These are phyloP conservation scores for Oxytropis ochrocephala DNA, from an alignment of 306 rosid species.

Conservation along the genomic window DNA sequence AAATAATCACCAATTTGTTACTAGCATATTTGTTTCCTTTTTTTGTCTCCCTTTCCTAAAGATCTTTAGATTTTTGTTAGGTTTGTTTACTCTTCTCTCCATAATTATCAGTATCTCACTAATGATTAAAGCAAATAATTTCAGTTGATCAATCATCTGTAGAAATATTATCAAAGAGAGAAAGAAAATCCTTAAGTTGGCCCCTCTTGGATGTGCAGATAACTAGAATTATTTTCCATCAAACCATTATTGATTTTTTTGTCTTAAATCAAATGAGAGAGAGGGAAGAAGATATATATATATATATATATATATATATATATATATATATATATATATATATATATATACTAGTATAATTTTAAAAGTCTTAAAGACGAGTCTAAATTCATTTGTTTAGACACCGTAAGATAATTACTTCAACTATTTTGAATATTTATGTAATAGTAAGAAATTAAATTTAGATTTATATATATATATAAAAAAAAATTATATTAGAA, in stretches of 20 bases:
- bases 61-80: neutral
- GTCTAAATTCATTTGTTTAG: too few relatives aligned
- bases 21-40: neutral
- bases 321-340: too few relatives aligned
- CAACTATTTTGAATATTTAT: too few relatives aligned
- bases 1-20: slow-evolving; percentile 2
- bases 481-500: too few relatives aligned
- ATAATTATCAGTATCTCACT: neutral
- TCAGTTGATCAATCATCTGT: slow-evolving; percentile 2
- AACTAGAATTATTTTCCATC: neutral
- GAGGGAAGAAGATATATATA: too few relatives aligned
- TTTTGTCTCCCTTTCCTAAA: neutral
- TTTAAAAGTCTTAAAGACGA: too few relatives aligned
- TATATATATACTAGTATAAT: too few relatives aligned
- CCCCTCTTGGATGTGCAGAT: neutral
- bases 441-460: too few relatives aligned
- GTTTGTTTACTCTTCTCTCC: neutral
- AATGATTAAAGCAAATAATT: slow-evolving; percentile 1
- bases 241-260: neutral
- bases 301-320: too few relatives aligned
- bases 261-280: too few relatives aligned
- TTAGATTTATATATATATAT: too few relatives aligned
- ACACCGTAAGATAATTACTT: too few relatives aligned
- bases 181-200: slow-evolving; percentile 4
- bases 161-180: neutral